Percentiles rank a stretch among this genome's conserved stretches.
Evolutionary conservation across 192 early-diverging fungal genomes (phyloP).

Genomic region (Dissophora globulifera): DNA sequence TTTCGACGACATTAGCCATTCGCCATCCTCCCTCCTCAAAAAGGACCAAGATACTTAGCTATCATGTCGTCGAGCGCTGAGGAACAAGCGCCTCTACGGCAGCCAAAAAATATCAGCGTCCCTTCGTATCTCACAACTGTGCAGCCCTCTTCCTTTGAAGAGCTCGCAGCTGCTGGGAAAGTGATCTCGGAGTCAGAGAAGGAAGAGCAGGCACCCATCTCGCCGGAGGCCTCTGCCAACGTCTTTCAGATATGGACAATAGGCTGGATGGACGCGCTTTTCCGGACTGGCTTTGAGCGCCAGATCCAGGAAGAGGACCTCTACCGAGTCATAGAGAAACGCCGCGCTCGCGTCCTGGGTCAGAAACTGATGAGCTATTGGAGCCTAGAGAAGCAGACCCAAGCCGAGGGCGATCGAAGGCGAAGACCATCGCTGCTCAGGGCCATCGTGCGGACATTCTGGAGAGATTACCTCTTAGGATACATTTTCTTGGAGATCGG

Average conservation of each 20-base stretch:
- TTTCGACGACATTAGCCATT: no score
- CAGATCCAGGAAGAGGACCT: constrained; percentile 43
- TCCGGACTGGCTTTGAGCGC: constrained; percentile 31
- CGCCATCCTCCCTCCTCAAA: no score
- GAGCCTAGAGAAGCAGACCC: background rate
- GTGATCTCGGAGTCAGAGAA: no score
- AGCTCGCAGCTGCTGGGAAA: no score
- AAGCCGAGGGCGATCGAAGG: background rate
- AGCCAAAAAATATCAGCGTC: no score
- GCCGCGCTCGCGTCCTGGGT: constrained; percentile 17
- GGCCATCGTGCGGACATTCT: constrained; percentile 12
- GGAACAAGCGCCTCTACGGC: no score
- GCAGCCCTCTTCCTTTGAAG: no score
- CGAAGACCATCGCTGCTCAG: constrained; percentile 11
- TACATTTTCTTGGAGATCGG: constrained; percentile 18
- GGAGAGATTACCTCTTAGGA: constrained; percentile 5
- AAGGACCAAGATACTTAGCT: no score
- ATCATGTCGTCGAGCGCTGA: no score
- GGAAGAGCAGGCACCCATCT: constrained; percentile 7
- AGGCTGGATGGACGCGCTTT: constrained; percentile 42
- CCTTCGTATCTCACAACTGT: no score
- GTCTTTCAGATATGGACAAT: constrained; percentile 16
- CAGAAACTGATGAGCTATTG: constrained; percentile 4
- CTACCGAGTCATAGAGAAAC: constrained; percentile 32
- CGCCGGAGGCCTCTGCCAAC: constrained; percentile 36